Evolutionary conservation across 768 basidiomycete species (phyloP), one percentile per base, ranked within the genome.

Genomic region (Mycena galopus): DNA sequence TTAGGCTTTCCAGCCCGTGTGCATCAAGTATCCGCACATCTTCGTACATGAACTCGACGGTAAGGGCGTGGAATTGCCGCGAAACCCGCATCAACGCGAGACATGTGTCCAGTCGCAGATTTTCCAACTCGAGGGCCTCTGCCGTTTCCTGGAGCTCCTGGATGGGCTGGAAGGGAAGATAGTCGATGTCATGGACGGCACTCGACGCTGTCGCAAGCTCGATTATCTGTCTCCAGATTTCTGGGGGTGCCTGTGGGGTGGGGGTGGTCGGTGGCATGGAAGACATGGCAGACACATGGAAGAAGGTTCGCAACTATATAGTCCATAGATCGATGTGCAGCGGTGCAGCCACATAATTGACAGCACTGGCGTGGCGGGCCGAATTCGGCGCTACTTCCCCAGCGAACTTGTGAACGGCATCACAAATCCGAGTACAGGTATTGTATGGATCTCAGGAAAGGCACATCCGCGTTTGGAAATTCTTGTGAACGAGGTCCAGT

Each of bases 221-320:
- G 27, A 74, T 63, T 35, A 74, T 71, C 1, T 51, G 25, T n/a
- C 69, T 51, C 69, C 69, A 74, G 27, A 74, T 71, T 65, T 74
- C 73, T 17, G 69, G 39, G 2, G 73, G 73, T 11, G 73, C 37
- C 9, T 47, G 29, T 0, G 61, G 51, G 19, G n/a, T 42, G n/a
- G 67, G 12, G 19, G 60, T 39, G 9, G 57, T 19, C 55, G 21
- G 29, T 7, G 35, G 6, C 17, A 39, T 32, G 39, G 47, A 50
- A 17, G 44, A 9, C 63, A 65, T 59, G 63, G 32, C 29, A 6
- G 33, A 47, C 8, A 19, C 37, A 60, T 33, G 50, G 50, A 17
- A 23, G 32, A 30, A 29, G 29, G 5, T 37, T 10, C 12, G 30
- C 14, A 3, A 35, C 30, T 69, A 63, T 69, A 69, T 69, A 64